These are phyloP conservation scores for Saccharomycopsis phalli DNA, from an alignment of 1,139 yeast species.

Conservation along the genomic window DNA sequence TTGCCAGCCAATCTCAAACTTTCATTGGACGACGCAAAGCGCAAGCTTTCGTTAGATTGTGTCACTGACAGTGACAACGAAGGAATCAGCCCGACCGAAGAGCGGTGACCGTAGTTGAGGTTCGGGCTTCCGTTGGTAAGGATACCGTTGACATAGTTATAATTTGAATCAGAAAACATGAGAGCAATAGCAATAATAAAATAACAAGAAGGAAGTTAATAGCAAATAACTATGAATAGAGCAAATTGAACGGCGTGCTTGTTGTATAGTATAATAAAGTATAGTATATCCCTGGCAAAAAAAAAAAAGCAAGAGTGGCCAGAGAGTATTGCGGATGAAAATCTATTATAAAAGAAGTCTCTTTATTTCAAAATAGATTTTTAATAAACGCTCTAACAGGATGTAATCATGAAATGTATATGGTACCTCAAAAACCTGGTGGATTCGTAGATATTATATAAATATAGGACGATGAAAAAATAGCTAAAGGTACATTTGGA, in stretches of 20 bases:
- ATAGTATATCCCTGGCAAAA: no score
- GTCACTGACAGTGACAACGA: conserved; percentile 8
- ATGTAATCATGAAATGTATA: no score
- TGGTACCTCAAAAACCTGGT: no score
- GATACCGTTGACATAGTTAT: neutral
- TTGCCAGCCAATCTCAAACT: conserved; percentile 3
- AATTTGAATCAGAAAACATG: conserved; percentile 8
- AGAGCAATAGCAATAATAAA: neutral
- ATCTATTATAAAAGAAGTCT: no score
- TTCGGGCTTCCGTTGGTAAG: neutral
- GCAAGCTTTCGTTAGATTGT: conserved; percentile 13
- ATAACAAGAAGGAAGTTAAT: conserved; percentile 19
- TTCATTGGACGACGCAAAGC: conserved; percentile 18
- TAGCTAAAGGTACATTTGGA: neutral
- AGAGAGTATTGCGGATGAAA: no score
- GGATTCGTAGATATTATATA: no score
- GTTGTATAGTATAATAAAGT: neutral
- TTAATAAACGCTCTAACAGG: no score
- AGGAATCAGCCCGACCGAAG: conserved; percentile 17
- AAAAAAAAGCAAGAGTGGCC: no score
- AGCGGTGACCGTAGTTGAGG: conserved; percentile 8
- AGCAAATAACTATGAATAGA: neutral
- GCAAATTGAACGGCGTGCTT: neutral
- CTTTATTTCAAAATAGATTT: no score
- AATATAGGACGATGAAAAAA: neutral